These are phyloP conservation scores for Chrysoporthe puriensis DNA, from an alignment of 2,329 filamentous ascomycete genomes.

Conservation along the genomic window DNA sequence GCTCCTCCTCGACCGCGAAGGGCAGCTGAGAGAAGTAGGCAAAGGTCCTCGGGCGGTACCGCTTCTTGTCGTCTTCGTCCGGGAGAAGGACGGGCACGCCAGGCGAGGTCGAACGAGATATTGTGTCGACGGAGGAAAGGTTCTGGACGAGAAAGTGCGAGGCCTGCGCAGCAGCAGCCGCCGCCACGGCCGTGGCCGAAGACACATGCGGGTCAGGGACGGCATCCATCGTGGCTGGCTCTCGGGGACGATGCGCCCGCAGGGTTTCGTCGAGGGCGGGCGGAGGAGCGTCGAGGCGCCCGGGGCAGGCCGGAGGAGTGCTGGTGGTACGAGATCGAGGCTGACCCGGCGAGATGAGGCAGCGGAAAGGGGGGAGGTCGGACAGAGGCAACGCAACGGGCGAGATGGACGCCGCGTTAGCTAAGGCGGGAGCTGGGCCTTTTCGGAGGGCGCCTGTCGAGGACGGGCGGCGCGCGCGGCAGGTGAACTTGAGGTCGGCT, in stretches of 20 bases:
- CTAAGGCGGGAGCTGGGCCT: neutral
- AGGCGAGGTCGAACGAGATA: constrained; percentile 85
- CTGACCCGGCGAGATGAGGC: neutral
- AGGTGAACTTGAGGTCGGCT: neutral
- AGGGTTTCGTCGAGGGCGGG: neutral
- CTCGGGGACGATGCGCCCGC: neutral
- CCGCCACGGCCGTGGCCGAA: constrained; percentile 41
- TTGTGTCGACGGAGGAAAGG: constrained; percentile 62
- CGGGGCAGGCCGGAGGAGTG: constrained; percentile 10
- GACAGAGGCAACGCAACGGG: neutral
- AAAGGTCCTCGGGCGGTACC: constrained; percentile 86
- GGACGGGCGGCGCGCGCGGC: neutral
- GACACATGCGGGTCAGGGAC: constrained; percentile 32
- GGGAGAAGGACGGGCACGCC: constrained; percentile 59
- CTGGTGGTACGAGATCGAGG: constrained; percentile 16
- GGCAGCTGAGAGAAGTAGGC: constrained; percentile 91
- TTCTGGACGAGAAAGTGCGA: constrained; percentile 44
- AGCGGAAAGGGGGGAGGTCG: neutral
- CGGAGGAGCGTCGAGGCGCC: constrained; percentile 6
- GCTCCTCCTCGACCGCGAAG: constrained; percentile 82
- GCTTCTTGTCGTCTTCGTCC: constrained; percentile 59
- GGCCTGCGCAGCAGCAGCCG: constrained; percentile 41
- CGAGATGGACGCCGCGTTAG: neutral
- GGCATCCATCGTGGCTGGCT: constrained; percentile 40
- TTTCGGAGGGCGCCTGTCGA: neutral